Base-by-base conservation (phyloP, 495 filamentous ascomycete species). In the Talaromyces proteolyticus region DNA sequence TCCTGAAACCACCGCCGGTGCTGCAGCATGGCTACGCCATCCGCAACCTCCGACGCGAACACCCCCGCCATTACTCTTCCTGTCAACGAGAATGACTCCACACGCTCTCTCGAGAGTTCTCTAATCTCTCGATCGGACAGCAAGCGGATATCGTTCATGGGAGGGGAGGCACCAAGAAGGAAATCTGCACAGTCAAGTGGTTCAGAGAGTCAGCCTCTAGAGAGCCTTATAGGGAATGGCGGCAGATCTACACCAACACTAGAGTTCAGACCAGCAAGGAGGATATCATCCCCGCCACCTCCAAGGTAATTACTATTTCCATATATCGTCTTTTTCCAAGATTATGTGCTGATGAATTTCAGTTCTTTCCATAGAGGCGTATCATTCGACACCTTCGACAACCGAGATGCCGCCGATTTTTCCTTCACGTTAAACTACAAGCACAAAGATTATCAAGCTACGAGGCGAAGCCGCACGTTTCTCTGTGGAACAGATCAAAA, bases 401-500 rank as follows among this genome's bases (percentile, higher is more conserved):
- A 89, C 55, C 86, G 84, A 52, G 87, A 93, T 61, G 84, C 89
- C 4, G 76, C 76, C 8, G 81, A 88, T 50, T 84, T 89, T 57
- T 88, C 89, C 18, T 82, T 96, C 49, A 94, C 89, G 3, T 73
- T 96, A 26, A 90, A 91, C 58, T 83, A 84, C 49, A 89, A 91
- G 62, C 93, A 97, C 66, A 87, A 85, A 51, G 88, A 92, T 51
- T 96, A 96, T 65, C 85, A 88, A 54, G 86, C 82, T 54, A 87
- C 84, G 46, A 81, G 88, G 38, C 79, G 89, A 29, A 94, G 90
- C 8, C 81, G 92, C 37, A 96, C 91, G 2, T 96, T 96, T 62
- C 80, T 97, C 57, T 92, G 91, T 47, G 93, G 93, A 1, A 89
- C 90, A 24, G 93, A 98, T 65, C 86, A 94, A 61, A 93, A 97